Evolutionary conservation across 1,139 yeast genomes (phyloP).

Genomic region (Pichia kudriavzevii): DNA sequence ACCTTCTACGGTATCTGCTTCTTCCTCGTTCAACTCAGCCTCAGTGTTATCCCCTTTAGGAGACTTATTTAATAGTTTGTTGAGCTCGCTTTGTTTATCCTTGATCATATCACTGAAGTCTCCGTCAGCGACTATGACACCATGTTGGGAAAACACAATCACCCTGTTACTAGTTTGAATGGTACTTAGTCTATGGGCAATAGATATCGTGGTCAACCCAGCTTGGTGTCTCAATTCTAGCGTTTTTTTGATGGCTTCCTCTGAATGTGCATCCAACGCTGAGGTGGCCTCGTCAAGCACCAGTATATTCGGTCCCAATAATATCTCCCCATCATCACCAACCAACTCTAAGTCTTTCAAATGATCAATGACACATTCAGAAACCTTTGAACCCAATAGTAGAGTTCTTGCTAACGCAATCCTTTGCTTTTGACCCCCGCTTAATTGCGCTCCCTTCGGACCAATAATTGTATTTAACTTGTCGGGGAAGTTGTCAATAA

Average conservation of each 20-base stretch:
- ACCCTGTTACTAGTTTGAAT: slow-evolving; percentile 75
- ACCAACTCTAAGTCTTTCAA: slow-evolving; percentile 6
- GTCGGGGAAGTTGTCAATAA: slow-evolving; percentile 70
- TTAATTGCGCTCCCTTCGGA: slow-evolving; percentile 75
- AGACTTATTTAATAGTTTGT: slow-evolving; percentile 50
- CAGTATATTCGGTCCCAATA: slow-evolving; percentile 52
- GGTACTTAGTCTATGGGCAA: slow-evolving; percentile 87
- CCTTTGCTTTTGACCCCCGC: slow-evolving; percentile 86
- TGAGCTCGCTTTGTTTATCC: slow-evolving; percentile 59
- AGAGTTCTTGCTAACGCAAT: slow-evolving; percentile 78
- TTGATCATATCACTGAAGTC: slow-evolving; percentile 52
- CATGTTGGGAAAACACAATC: slow-evolving; percentile 65
- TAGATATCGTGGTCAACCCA: slow-evolving; percentile 78
- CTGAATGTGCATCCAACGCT: slow-evolving; percentile 76
- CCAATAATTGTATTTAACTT: slow-evolving; percentile 82
- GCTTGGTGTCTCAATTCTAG: slow-evolving; percentile 45
- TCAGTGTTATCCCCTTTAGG: slow-evolving; percentile 23
- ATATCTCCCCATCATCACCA: slow-evolving; percentile 19
- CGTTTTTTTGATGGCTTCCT: slow-evolving; percentile 69
- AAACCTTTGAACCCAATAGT: slow-evolving; percentile 36
- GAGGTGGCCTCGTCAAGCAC: slow-evolving; percentile 80
- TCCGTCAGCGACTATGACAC: slow-evolving; percentile 78
- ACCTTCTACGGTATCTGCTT: slow-evolving; percentile 9
- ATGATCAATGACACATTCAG: slow-evolving; percentile 6
- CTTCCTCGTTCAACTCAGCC: slow-evolving; percentile 14